phyloP scores from a whole-genome alignment of 768 basidiomycete species.

The Rhizopogon vulgaris region DNA sequence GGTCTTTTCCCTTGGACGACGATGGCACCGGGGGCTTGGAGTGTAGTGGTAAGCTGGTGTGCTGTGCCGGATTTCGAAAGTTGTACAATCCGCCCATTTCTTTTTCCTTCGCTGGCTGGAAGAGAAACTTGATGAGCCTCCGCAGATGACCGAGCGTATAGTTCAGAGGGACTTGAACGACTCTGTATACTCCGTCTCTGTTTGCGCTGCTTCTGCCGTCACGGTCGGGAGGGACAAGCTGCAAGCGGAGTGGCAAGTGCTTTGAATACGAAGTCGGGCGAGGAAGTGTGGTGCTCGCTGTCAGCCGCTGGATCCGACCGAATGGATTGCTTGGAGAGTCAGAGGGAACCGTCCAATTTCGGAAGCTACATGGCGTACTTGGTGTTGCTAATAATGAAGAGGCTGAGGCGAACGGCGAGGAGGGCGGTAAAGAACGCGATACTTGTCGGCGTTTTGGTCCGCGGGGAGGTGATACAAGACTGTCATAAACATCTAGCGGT shows the following conservation, averaged over 20 bases:
- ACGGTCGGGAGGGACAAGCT: slow-evolving; percentile 38
- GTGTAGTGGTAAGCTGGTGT: slow-evolving; percentile 9
- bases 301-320: slow-evolving; percentile 44
- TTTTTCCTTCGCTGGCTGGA: slow-evolving; percentile 25
- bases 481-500: slow-evolving; percentile 20
- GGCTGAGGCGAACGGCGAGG: slow-evolving; percentile 22
- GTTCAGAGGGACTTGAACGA: slow-evolving; percentile 64
- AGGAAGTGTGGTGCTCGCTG: slow-evolving; percentile 32
- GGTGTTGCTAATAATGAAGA: slow-evolving; percentile 24
- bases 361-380: slow-evolving; percentile 27
- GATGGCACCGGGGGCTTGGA: not conserved
- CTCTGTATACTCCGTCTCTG: slow-evolving; percentile 51
- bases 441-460: slow-evolving; percentile 22
- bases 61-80: slow-evolving; percentile 19
- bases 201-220: slow-evolving; percentile 13
- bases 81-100: slow-evolving; percentile 17
- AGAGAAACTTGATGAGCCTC: slow-evolving; percentile 56
- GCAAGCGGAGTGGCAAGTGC: slow-evolving; percentile 61
- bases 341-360: slow-evolving; percentile 41
- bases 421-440: slow-evolving; percentile 17
- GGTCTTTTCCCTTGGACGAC: slow-evolving; percentile 16
- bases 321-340: slow-evolving; percentile 74
- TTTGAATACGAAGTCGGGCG: slow-evolving; percentile 45
- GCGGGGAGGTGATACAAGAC: slow-evolving; percentile 21
- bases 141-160: slow-evolving; percentile 66